Conservation (phyloP, 495 filamentous ascomycete genomes). For the Aspergillus nidulans region DNA sequence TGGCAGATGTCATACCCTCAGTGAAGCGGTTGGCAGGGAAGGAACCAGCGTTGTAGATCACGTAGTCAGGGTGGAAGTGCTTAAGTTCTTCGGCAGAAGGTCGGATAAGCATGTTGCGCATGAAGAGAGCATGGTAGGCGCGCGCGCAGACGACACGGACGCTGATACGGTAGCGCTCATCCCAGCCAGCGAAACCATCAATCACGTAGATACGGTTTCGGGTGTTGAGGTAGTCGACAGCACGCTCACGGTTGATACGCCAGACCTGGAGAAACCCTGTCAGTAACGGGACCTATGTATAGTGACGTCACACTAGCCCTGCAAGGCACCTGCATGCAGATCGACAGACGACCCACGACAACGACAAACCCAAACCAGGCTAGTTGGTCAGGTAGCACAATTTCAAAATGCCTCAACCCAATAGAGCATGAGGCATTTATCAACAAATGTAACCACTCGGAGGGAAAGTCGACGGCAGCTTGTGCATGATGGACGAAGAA, state of each 20-base stretch:
- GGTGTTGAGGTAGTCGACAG: constrained; percentile 98
- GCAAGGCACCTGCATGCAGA: not conserved
- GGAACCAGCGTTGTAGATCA: constrained; percentile 97
- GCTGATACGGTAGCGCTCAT: constrained; percentile 94
- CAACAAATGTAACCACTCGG: not conserved
- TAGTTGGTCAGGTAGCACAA: constrained; percentile 13
- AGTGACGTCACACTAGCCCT: constrained; percentile 36
- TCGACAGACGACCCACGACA: constrained; percentile 2
- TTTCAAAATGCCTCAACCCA: constrained; percentile 20
- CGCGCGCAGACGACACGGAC: constrained; percentile 98
- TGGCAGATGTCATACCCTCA: constrained; percentile 94
- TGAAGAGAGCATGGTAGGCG: constrained; percentile 99
- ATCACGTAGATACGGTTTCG: constrained; percentile 98
- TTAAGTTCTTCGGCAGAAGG: constrained; percentile 84
- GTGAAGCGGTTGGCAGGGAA: constrained; percentile 99
- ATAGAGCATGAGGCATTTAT: constrained; percentile 16
- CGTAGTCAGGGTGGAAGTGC: constrained; percentile 97
- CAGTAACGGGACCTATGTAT: constrained; percentile 15
- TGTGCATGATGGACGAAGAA: constrained; percentile 26
- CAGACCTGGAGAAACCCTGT: constrained; percentile 66
- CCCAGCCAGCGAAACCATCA: constrained; percentile 97
- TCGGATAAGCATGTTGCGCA: constrained; percentile 99
- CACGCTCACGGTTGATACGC: constrained; percentile 99
- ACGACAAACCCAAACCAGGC: not conserved
- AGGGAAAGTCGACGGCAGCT: constrained; percentile 39